phyloP scores from a whole-genome alignment of 805 yeast species.

The Candida lessepsii region DNA sequence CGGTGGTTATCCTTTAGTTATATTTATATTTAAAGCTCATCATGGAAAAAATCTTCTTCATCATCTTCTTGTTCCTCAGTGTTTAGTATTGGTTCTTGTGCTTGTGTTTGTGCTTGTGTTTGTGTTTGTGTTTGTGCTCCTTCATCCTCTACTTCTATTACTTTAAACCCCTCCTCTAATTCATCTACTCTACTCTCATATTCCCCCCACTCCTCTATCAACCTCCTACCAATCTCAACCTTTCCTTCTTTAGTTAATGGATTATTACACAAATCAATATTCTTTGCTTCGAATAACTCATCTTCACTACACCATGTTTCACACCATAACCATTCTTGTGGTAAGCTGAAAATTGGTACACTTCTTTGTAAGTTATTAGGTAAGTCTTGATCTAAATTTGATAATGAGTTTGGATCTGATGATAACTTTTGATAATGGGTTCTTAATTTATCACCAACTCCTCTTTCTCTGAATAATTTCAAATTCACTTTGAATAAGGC shows the following conservation, averaged over 20 bases:
- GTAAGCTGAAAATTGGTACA: slow-evolving; percentile 68
- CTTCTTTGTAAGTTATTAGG: slow-evolving; percentile 80
- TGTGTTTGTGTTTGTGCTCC: no score
- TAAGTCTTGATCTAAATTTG: slow-evolving; percentile 87
- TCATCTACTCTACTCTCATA: slow-evolving; percentile 53
- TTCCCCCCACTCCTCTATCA: slow-evolving; percentile 72
- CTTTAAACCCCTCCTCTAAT: background rate
- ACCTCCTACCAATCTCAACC: slow-evolving; percentile 69
- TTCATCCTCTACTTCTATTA: background rate
- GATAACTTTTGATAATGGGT: slow-evolving; percentile 82
- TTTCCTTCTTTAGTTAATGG: slow-evolving; percentile 81
- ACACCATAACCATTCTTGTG: slow-evolving; percentile 90
- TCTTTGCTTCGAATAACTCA: slow-evolving; percentile 59
- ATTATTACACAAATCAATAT: slow-evolving; percentile 81
- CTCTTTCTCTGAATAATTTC: slow-evolving; percentile 55
- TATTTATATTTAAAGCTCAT: slow-evolving; percentile 5
- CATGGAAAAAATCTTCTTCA: slow-evolving; percentile 4
- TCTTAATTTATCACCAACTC: slow-evolving; percentile 79
- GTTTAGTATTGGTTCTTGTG: no score
- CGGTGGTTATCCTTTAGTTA: no score
- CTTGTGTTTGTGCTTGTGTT: background rate
- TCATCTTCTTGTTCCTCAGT: background rate
- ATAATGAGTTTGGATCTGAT: slow-evolving; percentile 72
- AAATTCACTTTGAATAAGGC: slow-evolving; percentile 84
- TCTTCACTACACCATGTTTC: slow-evolving; percentile 87